Conservation (phyloP, 495 filamentous ascomycete species). For the Letharia lupina region DNA sequence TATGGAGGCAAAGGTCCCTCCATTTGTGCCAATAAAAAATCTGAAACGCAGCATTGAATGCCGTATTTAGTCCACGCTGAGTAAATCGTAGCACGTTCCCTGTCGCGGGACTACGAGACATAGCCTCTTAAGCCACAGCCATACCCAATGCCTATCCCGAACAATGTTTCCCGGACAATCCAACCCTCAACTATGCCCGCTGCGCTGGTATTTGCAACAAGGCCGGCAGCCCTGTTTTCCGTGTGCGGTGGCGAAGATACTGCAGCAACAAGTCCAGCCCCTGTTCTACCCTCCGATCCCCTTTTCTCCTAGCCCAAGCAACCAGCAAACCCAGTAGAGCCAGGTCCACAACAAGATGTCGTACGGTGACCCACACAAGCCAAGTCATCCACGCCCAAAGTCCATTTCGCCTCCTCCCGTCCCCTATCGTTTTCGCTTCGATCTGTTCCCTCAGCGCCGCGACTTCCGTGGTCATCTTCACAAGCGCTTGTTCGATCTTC, state of each 20-base stretch:
- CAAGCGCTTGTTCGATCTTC: slow-evolving; percentile 77
- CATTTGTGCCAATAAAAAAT: neutral
- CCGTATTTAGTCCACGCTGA: neutral
- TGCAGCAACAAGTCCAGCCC: slow-evolving; percentile 59
- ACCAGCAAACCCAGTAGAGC: slow-evolving; percentile 60
- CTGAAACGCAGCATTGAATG: neutral
- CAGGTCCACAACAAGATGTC: slow-evolving; percentile 66
- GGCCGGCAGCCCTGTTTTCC: slow-evolving; percentile 33
- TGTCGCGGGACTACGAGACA: neutral
- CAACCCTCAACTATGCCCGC: neutral
- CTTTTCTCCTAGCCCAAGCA: slow-evolving; percentile 69
- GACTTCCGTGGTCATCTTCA: slow-evolving; percentile 85
- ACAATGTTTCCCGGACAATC: neutral
- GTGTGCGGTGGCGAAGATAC: slow-evolving; percentile 50
- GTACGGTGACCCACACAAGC: slow-evolving; percentile 58
- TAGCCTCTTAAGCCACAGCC: neutral
- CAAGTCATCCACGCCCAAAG: slow-evolving; percentile 64
- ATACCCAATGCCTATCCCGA: neutral
- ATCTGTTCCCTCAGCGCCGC: slow-evolving; percentile 91
- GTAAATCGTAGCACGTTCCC: neutral
- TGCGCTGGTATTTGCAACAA: neutral
- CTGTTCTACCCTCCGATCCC: slow-evolving; percentile 69
- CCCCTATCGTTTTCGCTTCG: slow-evolving; percentile 42
- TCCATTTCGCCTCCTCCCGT: slow-evolving; percentile 43
- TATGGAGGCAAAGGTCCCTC: neutral